These are phyloP conservation scores for Phytopythium vexans DNA, from an alignment of 352 stramenopile species.

Conservation along the genomic window DNA sequence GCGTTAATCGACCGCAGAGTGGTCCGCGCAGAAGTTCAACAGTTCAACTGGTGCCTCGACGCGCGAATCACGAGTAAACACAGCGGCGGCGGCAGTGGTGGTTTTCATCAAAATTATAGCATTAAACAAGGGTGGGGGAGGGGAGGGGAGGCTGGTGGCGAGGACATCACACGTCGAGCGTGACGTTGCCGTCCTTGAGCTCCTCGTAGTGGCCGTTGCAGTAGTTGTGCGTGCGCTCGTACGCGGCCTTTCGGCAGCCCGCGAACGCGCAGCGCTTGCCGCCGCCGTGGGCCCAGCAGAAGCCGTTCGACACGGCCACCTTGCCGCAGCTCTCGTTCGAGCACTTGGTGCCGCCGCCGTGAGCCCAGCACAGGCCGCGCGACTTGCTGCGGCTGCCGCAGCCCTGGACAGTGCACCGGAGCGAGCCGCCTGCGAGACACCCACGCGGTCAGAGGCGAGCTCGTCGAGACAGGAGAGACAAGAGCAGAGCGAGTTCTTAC, in stretches of 20 bases:
- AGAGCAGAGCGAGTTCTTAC: constrained; percentile 7
- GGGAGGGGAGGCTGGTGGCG: no score
- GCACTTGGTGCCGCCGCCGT: constrained; percentile 39
- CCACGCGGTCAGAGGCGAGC: background rate
- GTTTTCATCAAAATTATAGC: no score
- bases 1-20: no score
- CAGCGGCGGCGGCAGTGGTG: no score
- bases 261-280: constrained; percentile 33
- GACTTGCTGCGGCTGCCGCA: constrained; percentile 32
- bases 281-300: constrained; percentile 54
- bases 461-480: background rate
- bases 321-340: constrained; percentile 18
- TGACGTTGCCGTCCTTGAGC: constrained; percentile 36
- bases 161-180: no score
- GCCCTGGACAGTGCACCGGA: constrained; percentile 5
- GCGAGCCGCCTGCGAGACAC: background rate
- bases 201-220: constrained; percentile 9
- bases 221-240: constrained; percentile 21
- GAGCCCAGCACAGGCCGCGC: constrained; percentile 40
- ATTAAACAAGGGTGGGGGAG: no score
- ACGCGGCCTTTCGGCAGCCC: constrained; percentile 25
- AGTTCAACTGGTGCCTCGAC: no score
- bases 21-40: no score
- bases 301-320: constrained; percentile 39
- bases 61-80: no score